These are phyloP conservation scores for Colletotrichum orchidophilum DNA, from an alignment of 2,329 filamentous ascomycete species.

Conservation along the genomic window DNA sequence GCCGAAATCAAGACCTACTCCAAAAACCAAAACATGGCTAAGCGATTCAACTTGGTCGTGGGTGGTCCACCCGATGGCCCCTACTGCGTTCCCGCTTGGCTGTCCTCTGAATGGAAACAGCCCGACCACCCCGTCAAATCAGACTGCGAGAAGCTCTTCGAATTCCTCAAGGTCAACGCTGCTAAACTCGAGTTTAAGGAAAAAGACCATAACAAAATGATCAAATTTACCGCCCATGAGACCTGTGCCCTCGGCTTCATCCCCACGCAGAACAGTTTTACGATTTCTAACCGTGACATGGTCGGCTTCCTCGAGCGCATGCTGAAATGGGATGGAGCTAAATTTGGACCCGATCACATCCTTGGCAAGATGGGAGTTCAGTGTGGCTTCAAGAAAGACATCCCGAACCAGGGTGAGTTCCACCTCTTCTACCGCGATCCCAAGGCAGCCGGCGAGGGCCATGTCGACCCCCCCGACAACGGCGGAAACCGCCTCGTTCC, in stretches of 20 bases:
- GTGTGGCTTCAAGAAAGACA: neutral
- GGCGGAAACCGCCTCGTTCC: too few relatives aligned
- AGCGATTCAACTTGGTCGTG: constrained; percentile 6
- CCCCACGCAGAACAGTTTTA: neutral
- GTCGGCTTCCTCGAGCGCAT: constrained; percentile 9
- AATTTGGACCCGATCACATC: neutral
- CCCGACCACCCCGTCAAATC: neutral
- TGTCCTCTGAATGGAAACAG: constrained; percentile 16
- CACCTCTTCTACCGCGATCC: constrained; percentile 21
- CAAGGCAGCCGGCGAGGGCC: neutral
- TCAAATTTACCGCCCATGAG: constrained; percentile 18
- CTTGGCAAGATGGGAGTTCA: constrained; percentile 14
- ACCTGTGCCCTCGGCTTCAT: constrained; percentile 22
- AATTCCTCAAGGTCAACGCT: constrained; percentile 10
- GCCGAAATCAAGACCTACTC: neutral
- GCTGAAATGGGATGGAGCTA: neutral
- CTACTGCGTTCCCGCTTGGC: constrained; percentile 16
- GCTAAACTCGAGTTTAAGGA: constrained; percentile 22
- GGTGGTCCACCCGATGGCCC: neutral
- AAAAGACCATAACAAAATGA: constrained; percentile 8
- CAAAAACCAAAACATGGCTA: neutral
- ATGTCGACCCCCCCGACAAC: neutral
- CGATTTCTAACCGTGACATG: constrained; percentile 20
- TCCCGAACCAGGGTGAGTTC: constrained; percentile 6
- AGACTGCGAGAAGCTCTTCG: constrained; percentile 7